phyloP scores from a whole-genome alignment of 805 yeast genomes.

The Pichia paraexigua region DNA sequence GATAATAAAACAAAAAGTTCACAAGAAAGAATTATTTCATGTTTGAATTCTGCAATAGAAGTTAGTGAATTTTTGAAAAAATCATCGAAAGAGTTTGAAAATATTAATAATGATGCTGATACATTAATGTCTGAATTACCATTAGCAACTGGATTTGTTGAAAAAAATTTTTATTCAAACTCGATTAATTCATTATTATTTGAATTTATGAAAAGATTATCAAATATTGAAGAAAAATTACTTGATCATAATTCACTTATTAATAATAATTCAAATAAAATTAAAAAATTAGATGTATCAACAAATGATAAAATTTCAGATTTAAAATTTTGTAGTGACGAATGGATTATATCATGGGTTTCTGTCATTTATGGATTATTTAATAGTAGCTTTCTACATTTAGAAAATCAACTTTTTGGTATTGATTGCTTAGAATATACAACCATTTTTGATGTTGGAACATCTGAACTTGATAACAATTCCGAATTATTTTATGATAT shows the following conservation, averaged over 20 bases:
- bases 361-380: conserved; percentile 23
- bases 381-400: conserved; percentile 18
- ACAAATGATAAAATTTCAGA: conserved; percentile 10
- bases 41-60: conserved; percentile 14
- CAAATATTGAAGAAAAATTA: conserved; percentile 4
- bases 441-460: conserved; percentile 17
- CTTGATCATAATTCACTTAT: conserved; percentile 5
- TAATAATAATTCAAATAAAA: conserved; percentile 5
- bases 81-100: not conserved
- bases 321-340: conserved; percentile 13
- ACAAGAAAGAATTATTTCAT: conserved; percentile 10
- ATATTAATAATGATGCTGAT: not conserved
- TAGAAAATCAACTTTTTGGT: conserved; percentile 22
- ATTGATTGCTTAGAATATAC: conserved; percentile 18
- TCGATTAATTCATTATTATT: conserved; percentile 17
- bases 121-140: not conserved
- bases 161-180: conserved; percentile 12
- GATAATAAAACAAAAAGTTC: not conserved
- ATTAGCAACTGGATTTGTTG: not conserved
- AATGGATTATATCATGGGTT: conserved; percentile 23
- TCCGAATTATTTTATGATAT: conserved; percentile 16
- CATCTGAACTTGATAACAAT: conserved; percentile 17
- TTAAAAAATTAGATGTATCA: conserved; percentile 5
- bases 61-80: conserved; percentile 5
- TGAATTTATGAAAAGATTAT: conserved; percentile 15